Conservation (phyloP, 768 basidiomycete species). For the Lactarius sanguifluus region DNA sequence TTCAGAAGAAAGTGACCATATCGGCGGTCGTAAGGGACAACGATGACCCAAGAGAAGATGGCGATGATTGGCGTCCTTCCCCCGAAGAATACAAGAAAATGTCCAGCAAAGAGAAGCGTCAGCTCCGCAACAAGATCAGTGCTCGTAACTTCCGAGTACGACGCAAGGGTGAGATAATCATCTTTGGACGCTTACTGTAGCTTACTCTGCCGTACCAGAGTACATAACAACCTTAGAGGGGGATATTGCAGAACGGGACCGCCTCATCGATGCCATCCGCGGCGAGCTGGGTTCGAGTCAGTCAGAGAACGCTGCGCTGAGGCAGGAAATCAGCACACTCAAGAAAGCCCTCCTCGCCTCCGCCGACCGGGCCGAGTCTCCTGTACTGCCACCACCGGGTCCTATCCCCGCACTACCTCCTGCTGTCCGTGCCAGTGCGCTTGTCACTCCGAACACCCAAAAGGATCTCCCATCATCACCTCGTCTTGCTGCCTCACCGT, state of each 20-base stretch:
- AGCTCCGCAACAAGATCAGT: constrained; percentile 94
- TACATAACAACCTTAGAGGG: constrained; percentile 95
- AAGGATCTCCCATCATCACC: constrained; percentile 75
- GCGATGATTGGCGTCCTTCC: constrained; percentile 82
- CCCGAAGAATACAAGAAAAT: constrained; percentile 97
- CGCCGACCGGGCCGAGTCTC: constrained; percentile 46
- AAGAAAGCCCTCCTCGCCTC: constrained; percentile 75
- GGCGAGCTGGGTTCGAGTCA: constrained; percentile 76
- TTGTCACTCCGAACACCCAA: constrained; percentile 67
- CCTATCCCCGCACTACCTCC: constrained; percentile 36
- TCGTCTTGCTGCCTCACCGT: constrained; percentile 40
- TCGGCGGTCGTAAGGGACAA: constrained; percentile 40
- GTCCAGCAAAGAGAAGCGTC: constrained; percentile 93
- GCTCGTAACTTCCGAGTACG: constrained; percentile 94
- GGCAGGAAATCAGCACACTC: constrained; percentile 70
- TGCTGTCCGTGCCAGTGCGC: constrained; percentile 31
- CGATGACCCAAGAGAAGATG: constrained; percentile 52
- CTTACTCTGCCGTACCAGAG: constrained; percentile 47
- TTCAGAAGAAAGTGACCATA: constrained; percentile 55
- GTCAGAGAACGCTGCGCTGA: constrained; percentile 80
- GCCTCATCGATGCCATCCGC: constrained; percentile 84
- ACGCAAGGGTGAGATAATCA: constrained; percentile 67
- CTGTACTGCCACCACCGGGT: constrained; percentile 48
- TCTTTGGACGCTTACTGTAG: background rate
- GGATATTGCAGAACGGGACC: constrained; percentile 90